A percentile compares a stretch with the other conserved stretches of the same genome.
These are phyloP conservation scores for Neonectria hederae DNA, from an alignment of 2,329 filamentous ascomycete species.

Conservation along the genomic window DNA sequence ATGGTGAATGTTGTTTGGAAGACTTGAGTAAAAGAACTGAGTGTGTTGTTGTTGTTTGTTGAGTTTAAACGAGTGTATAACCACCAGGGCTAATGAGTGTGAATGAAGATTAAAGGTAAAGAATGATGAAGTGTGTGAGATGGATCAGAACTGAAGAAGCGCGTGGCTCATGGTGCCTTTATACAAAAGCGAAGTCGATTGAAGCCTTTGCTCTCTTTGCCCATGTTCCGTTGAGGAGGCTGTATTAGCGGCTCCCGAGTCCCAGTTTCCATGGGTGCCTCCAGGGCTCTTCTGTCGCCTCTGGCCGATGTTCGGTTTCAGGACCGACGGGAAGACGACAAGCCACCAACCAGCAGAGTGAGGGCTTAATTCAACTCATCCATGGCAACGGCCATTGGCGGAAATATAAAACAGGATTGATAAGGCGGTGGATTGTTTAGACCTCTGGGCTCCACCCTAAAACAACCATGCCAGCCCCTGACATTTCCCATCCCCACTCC, in stretches of 20 bases:
- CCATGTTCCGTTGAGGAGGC: background rate
- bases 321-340: background rate
- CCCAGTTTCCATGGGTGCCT: background rate
- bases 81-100: constrained; percentile 38
- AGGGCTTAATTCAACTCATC: background rate
- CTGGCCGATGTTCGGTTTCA: background rate
- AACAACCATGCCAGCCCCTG: background rate
- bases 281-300: background rate
- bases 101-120: constrained; percentile 21
- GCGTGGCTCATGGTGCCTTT: background rate
- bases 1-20: constrained; percentile 28
- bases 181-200: background rate
- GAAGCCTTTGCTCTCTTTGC: background rate
- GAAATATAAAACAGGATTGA: background rate
- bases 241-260: background rate
- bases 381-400: background rate
- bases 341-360: background rate
- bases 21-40: background rate
- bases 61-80: constrained; percentile 31
- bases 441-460: background rate
- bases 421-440: background rate
- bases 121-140: constrained; percentile 4
- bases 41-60: constrained; percentile 1
- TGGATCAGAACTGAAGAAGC: background rate
- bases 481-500: background rate